These are phyloP conservation scores for Grosmannia penicillata DNA, from an alignment of 2,329 filamentous ascomycete genomes.

Conservation along the genomic window DNA sequence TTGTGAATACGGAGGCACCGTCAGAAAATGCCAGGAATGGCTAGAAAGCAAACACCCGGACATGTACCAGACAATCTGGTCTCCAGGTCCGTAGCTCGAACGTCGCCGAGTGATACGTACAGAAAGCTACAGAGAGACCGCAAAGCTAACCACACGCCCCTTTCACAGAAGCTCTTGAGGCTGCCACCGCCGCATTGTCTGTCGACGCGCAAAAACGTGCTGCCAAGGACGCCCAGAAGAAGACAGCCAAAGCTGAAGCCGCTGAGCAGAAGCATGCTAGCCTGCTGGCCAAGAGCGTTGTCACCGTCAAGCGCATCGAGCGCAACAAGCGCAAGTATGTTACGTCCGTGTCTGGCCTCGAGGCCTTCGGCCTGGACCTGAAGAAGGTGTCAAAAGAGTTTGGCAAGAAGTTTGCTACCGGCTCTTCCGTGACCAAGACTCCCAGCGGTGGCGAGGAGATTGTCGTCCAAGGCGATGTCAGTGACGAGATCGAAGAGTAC, in stretches of 20 bases:
- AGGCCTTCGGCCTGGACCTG: conserved; percentile 79
- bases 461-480: conserved; percentile 92
- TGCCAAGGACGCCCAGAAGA: conserved; percentile 92
- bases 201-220: conserved; percentile 88
- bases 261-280: conserved; percentile 72
- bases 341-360: conserved; percentile 79
- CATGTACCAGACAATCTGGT: conserved; percentile 72
- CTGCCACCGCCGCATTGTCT: conserved; percentile 72
- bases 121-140: no score
- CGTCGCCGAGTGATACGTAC: no score
- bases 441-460: conserved; percentile 85
- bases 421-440: conserved; percentile 80
- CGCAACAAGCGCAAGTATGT: conserved; percentile 97
- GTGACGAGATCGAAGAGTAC: conserved; percentile 87
- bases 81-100: conserved; percentile 45
- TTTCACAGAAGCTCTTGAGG: conserved; percentile 57
- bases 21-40: conserved; percentile 97
- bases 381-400: conserved; percentile 85
- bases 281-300: conserved; percentile 65
- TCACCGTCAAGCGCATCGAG: conserved; percentile 93
- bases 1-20: conserved; percentile 94
- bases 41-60: conserved; percentile 58
- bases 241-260: conserved; percentile 84
- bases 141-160: no score
- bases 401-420: conserved; percentile 97